Evolutionary conservation across 495 filamentous ascomycete genomes (phyloP), one percentile per base, ranked within the genome.

Genomic region (Hypoxylon lienhwacheense): DNA sequence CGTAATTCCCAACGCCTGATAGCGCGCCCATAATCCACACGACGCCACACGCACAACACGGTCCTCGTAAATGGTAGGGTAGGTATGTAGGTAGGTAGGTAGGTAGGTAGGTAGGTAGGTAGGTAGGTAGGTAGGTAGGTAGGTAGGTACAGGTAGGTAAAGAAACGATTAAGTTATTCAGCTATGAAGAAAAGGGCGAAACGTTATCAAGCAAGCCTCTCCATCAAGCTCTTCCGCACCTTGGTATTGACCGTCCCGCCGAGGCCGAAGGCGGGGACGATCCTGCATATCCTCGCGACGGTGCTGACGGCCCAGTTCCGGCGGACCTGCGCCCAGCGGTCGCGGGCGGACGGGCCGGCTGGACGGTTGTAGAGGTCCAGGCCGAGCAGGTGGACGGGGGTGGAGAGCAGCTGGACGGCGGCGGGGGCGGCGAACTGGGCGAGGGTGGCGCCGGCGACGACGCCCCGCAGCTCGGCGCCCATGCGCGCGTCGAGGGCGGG

Each of bases 241-340:
- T 84, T 78, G 40, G 79, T 76, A 77, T 97, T 97, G 2, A 91
- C 86, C 35, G 96, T 91, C 2, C 92, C 92, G 1, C 92, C 92
- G 34, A 96, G 74, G 20, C 92, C 92, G 79, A 96, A 97, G 12
- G 92, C 92, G 39, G 93, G 92, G 19, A 97, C 80, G 61, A 97
- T 96, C 72, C 93, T 84, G 31, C 86, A 88, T 75, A 97, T 88
- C 40, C 93, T 76, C 57, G 92, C 92, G 62, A 80, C 77, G 31
- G 81, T 82, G 63, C 89, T 95, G 6, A 86, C 77, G 17, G 77
- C 73, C 80, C 91, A 97, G 64, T 96, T 91, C 66, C 79, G 78
- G 40, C 77, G 73, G 8, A 97, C 84, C 36, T 82, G 79, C 11
- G 70, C 57, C 71, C 77, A 77, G 31, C 92, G 77, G 3, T 86